Base-by-base conservation (phyloP, 495 filamentous ascomycete species). In the Alectoria sarmentosa region DNA sequence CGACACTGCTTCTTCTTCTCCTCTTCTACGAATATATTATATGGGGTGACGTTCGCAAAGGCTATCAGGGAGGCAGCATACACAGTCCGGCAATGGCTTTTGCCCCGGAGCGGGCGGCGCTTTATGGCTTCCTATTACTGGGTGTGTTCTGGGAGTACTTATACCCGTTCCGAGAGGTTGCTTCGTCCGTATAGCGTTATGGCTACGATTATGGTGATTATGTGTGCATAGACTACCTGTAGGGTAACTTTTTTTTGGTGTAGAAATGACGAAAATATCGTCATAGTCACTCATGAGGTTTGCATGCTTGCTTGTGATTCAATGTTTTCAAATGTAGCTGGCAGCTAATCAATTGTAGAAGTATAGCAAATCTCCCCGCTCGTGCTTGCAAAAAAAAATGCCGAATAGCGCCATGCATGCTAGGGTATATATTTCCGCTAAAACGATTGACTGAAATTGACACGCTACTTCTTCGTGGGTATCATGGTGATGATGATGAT, bases 391-490 rank as follows among this genome's bases (percentile, higher is more conserved):
- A 48, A 48, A 3, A 48, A 23, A 48, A 48, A 54, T 48, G 14
- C 0, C 21, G 10, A 36, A 34, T 34, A 34, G 52, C 52, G 52
- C 23, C 15, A 57, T 28, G 30, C 30, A 28, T 9, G 52, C 52
- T 42, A 21, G 62, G 62, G 52, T 63, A 37, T 63, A 63, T 58
- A 44, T 48, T 46, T 30, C 21, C 38, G 49, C 52, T 64, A 37
- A 15, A 64, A 46, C 54, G 62, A 64, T 23, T 46, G 62, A 19
- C 36, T 14, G 11, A 34, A 34, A 19, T 4, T n/a, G 2, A 42
- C 0, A 32, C 21, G 28, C 39, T 37, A 36, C 30, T 15, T 15
- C 21, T 23, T 17, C 28, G 4, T 55, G 61, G 61, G 61, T 63
- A 63, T 63, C 38, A 57, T 42, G n/a, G 1, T 42, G 38, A 42